Percentiles rank a stretch among this genome's conserved stretches.
phyloP scores from a whole-genome alignment of 2,329 filamentous ascomycete species.

The Simplicillium aogashimaense region DNA sequence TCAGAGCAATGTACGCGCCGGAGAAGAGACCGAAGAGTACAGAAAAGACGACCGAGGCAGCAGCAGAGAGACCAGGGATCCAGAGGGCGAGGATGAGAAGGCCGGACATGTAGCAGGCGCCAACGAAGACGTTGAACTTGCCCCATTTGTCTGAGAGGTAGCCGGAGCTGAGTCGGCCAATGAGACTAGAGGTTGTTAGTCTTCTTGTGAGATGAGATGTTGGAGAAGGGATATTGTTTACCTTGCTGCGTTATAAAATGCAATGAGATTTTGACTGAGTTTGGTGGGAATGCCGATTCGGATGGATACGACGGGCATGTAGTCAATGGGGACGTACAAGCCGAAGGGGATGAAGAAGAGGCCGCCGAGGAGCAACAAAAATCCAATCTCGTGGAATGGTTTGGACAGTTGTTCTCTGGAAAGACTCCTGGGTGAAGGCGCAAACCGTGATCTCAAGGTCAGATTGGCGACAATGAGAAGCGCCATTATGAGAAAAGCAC shows the following conservation, averaged over 20 bases:
- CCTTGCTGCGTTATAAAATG: conserved; percentile 13
- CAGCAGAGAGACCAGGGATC: conserved; percentile 15
- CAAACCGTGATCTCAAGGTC: background rate
- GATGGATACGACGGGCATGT: conserved; percentile 11
- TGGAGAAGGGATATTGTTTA: background rate
- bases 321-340: conserved; percentile 19
- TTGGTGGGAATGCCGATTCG: conserved; percentile 8
- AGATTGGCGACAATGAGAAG: conserved; percentile 10
- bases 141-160: conserved; percentile 14
- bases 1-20: conserved; percentile 17
- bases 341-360: conserved; percentile 19
- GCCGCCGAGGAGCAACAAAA: conserved; percentile 14
- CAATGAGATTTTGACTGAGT: conserved; percentile 13
- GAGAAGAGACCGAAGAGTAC: conserved; percentile 19
- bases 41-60: conserved; percentile 15
- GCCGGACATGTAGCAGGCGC: conserved; percentile 29
- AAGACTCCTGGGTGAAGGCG: conserved; percentile 9
- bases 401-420: conserved; percentile 16
- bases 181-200: conserved; percentile 7
- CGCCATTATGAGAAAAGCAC: conserved; percentile 18
- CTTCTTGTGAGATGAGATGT: background rate
- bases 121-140: conserved; percentile 22
- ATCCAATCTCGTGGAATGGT: conserved; percentile 15
- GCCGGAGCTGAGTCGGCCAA: conserved; percentile 13
- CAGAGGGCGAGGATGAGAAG: conserved; percentile 21